Conservation (phyloP, 345 rosid genomes). For the Eucalyptus shirleyi region DNA sequence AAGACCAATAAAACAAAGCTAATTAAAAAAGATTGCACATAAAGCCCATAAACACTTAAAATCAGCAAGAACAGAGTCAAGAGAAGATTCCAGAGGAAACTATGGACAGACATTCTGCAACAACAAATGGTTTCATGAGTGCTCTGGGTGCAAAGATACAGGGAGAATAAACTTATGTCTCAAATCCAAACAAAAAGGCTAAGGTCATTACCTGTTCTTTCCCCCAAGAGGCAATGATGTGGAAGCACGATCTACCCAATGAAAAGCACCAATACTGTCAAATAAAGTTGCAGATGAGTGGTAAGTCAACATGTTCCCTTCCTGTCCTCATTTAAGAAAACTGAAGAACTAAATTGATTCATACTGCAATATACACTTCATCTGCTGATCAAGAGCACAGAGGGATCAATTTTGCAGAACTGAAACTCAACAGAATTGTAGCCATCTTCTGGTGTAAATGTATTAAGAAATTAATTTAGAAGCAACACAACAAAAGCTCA, state of each 20-base stretch:
- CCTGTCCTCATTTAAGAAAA: neutral
- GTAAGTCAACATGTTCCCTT: neutral
- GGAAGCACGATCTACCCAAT: constrained; percentile 74
- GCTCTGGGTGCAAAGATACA: neutral
- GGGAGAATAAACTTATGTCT: neutral
- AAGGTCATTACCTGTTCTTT: constrained; percentile 29
- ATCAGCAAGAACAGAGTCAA: neutral
- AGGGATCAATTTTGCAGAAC: neutral
- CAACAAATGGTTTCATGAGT: neutral
- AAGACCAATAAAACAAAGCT: neutral
- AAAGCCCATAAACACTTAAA: neutral
- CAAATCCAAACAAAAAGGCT: neutral
- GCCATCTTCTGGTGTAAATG: neutral
- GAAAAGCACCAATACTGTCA: constrained; percentile 74
- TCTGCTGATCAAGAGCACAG: neutral
- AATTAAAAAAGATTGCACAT: neutral
- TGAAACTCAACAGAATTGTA: neutral
- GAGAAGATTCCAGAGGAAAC: neutral
- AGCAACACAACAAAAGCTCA: neutral
- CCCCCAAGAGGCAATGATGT: constrained; percentile 22
- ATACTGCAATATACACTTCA: neutral
- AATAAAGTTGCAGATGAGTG: neutral
- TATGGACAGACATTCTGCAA: neutral
- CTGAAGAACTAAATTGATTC: neutral
- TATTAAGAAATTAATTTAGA: neutral